Conservation (phyloP, 768 basidiomycete genomes). For the Rhodocollybia butyracea region DNA sequence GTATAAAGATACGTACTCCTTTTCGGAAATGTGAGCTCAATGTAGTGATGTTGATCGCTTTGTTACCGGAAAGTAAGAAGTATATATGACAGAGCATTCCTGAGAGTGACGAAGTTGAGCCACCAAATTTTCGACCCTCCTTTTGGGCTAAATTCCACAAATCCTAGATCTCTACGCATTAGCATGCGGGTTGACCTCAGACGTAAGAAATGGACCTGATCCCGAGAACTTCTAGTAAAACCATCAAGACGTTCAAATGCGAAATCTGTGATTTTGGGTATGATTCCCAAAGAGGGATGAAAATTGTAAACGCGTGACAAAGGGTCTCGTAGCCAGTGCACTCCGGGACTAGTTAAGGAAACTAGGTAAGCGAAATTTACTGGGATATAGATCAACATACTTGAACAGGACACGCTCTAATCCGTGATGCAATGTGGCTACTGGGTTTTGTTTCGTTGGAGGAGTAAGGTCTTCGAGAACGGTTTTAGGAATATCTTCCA, state of each 20-base stretch:
- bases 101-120: slow-evolving; percentile 88
- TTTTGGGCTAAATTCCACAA: slow-evolving; percentile 56
- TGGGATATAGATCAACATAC: slow-evolving; percentile 32
- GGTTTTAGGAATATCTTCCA: slow-evolving; percentile 3
- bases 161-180: slow-evolving; percentile 42
- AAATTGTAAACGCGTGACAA: slow-evolving; percentile 87
- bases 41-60: slow-evolving; percentile 54
- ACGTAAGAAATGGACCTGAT: slow-evolving; percentile 45
- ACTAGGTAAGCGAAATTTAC: slow-evolving; percentile 1
- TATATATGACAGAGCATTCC: slow-evolving; percentile 86
- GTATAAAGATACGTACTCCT: slow-evolving; percentile 44
- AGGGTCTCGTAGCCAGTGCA: slow-evolving; percentile 87
- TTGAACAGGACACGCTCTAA: slow-evolving; percentile 75
- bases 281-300: slow-evolving; percentile 59
- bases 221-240: slow-evolving; percentile 78
- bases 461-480: slow-evolving; percentile 32
- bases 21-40: slow-evolving; percentile 58
- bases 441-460: slow-evolving; percentile 39
- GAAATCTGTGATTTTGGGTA: slow-evolving; percentile 80
- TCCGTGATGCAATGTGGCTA: slow-evolving; percentile 59
- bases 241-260: slow-evolving; percentile 73
- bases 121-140: slow-evolving; percentile 63
- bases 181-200: not conserved
- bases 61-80: slow-evolving; percentile 76
- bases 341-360: slow-evolving; percentile 72